A percentile compares a stretch with the other conserved stretches of the same genome.
phyloP scores from a whole-genome alignment of 2,329 filamentous ascomycete species.

The Chaetomium sp. region DNA sequence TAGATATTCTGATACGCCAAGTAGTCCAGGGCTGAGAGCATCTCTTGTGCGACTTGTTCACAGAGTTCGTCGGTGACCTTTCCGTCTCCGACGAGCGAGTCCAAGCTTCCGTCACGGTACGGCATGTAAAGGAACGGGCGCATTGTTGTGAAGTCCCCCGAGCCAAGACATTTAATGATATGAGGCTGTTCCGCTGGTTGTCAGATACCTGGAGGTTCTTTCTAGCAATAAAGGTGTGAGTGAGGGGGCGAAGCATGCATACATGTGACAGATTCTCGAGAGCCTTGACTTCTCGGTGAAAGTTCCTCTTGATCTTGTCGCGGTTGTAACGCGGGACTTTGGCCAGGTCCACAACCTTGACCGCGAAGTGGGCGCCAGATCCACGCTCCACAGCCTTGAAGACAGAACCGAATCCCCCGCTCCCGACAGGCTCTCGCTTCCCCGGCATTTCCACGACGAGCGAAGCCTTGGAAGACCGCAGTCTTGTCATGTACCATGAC shows the following conservation, averaged over 20 bases:
- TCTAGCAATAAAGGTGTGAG: background rate
- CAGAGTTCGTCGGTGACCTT: background rate
- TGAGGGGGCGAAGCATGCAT: background rate
- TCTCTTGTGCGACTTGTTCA: background rate
- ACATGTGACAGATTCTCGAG: conserved; percentile 1
- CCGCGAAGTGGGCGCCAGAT: conserved; percentile 17
- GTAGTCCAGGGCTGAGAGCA: background rate
- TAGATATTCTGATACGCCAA: background rate
- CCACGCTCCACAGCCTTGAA: conserved; percentile 11
- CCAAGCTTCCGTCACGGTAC: conserved; percentile 1
- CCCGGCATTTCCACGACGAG: background rate
- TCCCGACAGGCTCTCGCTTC: conserved; percentile 9
- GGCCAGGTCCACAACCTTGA: conserved; percentile 14
- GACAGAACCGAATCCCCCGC: conserved; percentile 18
- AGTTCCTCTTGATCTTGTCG: too few species aligned
- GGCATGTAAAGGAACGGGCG: conserved; percentile 13
- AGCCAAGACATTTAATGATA: conserved; percentile 12
- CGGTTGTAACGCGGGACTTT: too few species aligned
- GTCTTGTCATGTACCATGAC: conserved; percentile 5
- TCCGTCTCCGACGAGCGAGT: background rate
- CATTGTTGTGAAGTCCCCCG: conserved; percentile 9
- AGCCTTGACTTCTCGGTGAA: conserved; percentile 19
- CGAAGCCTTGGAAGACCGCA: background rate
- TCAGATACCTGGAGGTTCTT: background rate
- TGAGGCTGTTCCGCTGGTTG: conserved; percentile 4